Evolutionary conservation across 768 basidiomycete species (phyloP).

Genomic region (Thelephora ganbajun): DNA sequence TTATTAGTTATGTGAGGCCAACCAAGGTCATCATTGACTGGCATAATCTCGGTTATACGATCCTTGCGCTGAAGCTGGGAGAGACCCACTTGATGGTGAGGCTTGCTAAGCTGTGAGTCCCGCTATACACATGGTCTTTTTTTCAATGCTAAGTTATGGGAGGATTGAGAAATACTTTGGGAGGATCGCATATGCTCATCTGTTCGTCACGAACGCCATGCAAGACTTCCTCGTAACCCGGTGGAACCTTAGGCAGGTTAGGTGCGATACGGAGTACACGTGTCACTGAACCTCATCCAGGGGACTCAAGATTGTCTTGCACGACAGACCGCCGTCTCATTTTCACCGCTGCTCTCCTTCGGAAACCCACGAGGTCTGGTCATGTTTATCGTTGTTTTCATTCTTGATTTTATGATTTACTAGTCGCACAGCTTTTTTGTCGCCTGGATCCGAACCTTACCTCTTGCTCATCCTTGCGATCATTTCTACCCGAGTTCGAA

Average conservation of each 20-base stretch:
- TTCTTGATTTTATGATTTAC: constrained; percentile 21
- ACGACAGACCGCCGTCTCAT: constrained; percentile 82
- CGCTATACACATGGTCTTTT: neutral
- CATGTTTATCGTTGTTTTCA: constrained; percentile 8
- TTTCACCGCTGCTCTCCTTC: constrained; percentile 61
- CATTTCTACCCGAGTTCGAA: constrained; percentile 39
- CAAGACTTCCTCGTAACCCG: constrained; percentile 48
- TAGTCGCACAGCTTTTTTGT: constrained; percentile 33
- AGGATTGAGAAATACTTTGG: constrained; percentile 87
- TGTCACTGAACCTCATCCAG: constrained; percentile 24
- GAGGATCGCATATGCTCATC: constrained; percentile 66
- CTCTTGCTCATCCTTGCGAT: constrained; percentile 25
- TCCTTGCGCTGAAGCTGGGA: constrained; percentile 77
- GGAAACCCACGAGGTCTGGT: constrained; percentile 60
- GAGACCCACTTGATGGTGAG: constrained; percentile 50
- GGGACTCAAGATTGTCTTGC: constrained; percentile 64
- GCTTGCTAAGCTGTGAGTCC: constrained; percentile 55
- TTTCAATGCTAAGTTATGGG: neutral
- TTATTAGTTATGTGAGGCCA: constrained; percentile 51
- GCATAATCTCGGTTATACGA: constrained; percentile 96
- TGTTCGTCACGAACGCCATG: constrained; percentile 92
- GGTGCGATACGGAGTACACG: neutral
- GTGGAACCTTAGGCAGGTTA: constrained; percentile 65
- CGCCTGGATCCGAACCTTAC: constrained; percentile 36
- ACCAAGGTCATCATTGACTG: constrained; percentile 94